Conservation (phyloP, 352 stramenopile species). For the Globisporangium splendens region DNA sequence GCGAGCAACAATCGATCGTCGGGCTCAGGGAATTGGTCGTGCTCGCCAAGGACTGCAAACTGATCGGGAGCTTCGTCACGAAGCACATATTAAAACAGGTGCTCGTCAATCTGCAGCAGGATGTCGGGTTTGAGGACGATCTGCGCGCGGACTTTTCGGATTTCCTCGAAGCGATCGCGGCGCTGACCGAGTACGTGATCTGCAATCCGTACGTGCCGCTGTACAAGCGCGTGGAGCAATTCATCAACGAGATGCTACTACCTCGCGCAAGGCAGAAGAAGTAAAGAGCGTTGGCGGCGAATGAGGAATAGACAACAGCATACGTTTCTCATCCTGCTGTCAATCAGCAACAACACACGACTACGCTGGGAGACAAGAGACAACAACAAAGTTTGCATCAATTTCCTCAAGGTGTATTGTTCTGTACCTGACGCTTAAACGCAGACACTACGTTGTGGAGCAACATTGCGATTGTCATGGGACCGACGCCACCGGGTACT, state of each 20-base stretch:
- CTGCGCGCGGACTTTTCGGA: conserved; percentile 60
- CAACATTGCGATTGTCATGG: conserved; percentile 98
- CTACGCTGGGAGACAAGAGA: not conserved
- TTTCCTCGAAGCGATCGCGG: conserved; percentile 69
- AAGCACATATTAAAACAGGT: conserved; percentile 79
- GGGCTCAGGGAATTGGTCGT: conserved; percentile 53
- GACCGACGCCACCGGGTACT: conserved; percentile 97
- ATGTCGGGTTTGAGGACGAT: conserved; percentile 36
- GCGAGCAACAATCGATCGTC: conserved; percentile 75
- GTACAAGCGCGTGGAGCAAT: conserved; percentile 75
- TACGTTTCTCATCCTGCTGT: too few relatives aligned
- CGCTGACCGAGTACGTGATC: conserved; percentile 73
- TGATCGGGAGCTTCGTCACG: conserved; percentile 71
- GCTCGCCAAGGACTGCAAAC: conserved; percentile 70
- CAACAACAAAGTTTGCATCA: not conserved
- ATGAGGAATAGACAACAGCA: too few relatives aligned
- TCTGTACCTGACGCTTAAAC: conserved; percentile 63
- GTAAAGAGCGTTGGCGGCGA: conserved; percentile 10
- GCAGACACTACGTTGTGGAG: conserved; percentile 86
- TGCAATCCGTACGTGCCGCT: conserved; percentile 78
- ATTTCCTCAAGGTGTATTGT: conserved; percentile 18
- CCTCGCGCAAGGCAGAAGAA: conserved; percentile 73
- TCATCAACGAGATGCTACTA: conserved; percentile 70
- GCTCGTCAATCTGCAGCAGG: conserved; percentile 66
- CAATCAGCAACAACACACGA: too few relatives aligned